Conservation (phyloP, 345 rosid genomes). For the Eucalyptus cloeziana region DNA sequence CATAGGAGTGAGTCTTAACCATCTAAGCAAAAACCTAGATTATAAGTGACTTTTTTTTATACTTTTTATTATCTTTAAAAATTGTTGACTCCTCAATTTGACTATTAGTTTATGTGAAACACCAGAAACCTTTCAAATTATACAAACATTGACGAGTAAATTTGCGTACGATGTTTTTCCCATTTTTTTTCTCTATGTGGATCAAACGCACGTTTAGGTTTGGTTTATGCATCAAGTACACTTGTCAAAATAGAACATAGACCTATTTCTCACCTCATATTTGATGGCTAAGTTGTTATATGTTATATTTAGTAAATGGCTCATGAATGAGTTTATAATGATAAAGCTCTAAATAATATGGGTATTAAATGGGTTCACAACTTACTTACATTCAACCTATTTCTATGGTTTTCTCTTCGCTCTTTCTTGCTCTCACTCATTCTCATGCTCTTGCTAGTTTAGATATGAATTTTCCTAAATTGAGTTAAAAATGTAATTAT, state of each 20-base stretch:
- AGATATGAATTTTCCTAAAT: too few species aligned
- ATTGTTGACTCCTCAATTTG: neutral
- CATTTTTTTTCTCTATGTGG: neutral
- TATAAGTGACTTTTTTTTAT: neutral
- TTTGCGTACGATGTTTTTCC: neutral
- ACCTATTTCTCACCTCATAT: too few species aligned
- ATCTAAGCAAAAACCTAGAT: neutral
- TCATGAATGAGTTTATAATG: too few species aligned
- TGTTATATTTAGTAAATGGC: too few species aligned
- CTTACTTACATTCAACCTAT: too few species aligned
- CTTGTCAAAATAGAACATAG: too few species aligned
- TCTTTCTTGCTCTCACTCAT: too few species aligned
- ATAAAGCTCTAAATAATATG: too few species aligned
- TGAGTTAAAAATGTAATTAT: neutral
- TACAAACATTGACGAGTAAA: neutral
- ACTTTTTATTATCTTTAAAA: neutral
- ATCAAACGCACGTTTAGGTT: neutral
- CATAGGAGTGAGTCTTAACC: neutral
- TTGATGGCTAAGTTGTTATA: too few species aligned
- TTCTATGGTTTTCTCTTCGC: too few species aligned
- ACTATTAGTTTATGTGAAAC: neutral
- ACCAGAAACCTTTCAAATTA: neutral
- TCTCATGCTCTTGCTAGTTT: too few species aligned
- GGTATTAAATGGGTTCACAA: too few species aligned
- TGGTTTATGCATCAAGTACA: neutral